Conservation (phyloP, 805 yeast genomes). For the Yarrowia osloensis region DNA sequence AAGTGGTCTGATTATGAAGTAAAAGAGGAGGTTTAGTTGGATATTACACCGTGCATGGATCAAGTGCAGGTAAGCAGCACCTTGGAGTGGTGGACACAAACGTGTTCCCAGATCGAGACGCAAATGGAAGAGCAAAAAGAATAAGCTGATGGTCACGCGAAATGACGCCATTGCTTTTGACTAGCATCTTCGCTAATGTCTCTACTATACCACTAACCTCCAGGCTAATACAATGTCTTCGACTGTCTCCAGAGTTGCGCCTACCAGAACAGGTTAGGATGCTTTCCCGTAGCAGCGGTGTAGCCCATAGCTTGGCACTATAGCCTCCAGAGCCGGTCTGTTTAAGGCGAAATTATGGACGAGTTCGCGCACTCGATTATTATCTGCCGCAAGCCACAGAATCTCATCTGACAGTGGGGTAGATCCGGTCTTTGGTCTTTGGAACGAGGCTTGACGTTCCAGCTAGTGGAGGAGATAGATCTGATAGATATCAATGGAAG, state of each 20-base stretch:
- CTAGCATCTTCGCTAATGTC: background rate
- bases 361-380: background rate
- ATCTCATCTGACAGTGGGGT: background rate
- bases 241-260: background rate
- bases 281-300: background rate
- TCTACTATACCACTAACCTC: background rate
- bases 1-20: slow-evolving; percentile 6
- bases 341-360: background rate
- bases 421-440: background rate
- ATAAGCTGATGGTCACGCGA: background rate
- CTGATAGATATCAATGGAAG: too few relatives aligned
- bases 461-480: too few relatives aligned
- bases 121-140: background rate
- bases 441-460: too few relatives aligned
- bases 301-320: background rate
- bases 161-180: background rate
- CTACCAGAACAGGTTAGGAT: background rate
- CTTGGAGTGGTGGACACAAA: background rate
- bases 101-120: background rate
- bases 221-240: background rate
- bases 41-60: background rate
- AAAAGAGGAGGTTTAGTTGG: background rate
- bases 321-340: background rate
- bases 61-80: background rate
- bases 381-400: background rate